A percentile compares a stretch with the other conserved stretches of the same genome.
These are phyloP conservation scores for Candida orba DNA, from an alignment of 805 yeast species.

Conservation along the genomic window DNA sequence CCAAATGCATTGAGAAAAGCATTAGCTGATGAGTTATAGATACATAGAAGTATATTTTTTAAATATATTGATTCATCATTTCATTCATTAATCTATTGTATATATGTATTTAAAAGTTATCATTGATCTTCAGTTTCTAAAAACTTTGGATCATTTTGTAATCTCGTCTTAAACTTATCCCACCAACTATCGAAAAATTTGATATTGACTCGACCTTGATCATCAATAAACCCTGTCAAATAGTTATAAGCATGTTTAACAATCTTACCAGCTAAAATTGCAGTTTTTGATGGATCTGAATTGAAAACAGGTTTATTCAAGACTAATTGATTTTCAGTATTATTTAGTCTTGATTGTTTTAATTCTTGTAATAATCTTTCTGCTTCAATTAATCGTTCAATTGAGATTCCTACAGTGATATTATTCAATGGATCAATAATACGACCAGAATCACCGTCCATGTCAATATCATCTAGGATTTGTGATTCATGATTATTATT, in stretches of 20 bases:
- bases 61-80: neutral
- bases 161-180: constrained; percentile 74
- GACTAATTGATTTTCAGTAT: constrained; percentile 19
- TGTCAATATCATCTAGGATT: constrained; percentile 53
- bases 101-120: neutral
- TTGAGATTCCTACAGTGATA: constrained; percentile 74
- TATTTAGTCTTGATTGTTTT: constrained; percentile 7
- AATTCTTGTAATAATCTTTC: constrained; percentile 44
- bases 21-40: constrained; percentile 40
- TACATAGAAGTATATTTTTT: constrained; percentile 1
- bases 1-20: constrained; percentile 63
- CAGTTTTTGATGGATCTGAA: constrained; percentile 30
- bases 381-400: constrained; percentile 72
- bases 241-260: constrained; percentile 90
- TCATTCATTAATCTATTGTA: neutral
- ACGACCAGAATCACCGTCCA: constrained; percentile 34
- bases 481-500: constrained; percentile 10
- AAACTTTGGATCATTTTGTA: constrained; percentile 78
- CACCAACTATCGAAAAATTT: constrained; percentile 92
- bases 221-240: constrained; percentile 79
- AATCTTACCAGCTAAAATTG: constrained; percentile 74
- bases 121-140: constrained; percentile 36
- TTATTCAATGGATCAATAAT: constrained; percentile 21
- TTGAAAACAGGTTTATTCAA: constrained; percentile 15
- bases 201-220: constrained; percentile 75